Conservation (phyloP, 768 basidiomycete genomes). For the Coprinellus aureogranulatus region DNA sequence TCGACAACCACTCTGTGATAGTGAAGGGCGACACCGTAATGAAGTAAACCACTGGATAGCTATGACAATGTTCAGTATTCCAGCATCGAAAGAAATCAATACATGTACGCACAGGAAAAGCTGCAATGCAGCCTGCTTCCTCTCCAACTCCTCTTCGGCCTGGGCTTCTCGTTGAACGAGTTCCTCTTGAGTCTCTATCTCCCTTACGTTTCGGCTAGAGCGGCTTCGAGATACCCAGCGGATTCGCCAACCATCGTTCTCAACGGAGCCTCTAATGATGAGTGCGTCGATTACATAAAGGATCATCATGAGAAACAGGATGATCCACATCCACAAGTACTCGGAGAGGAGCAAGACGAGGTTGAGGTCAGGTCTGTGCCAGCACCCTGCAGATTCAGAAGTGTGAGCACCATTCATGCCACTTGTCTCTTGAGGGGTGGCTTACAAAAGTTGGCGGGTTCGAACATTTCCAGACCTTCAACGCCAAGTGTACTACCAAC, state of each 20-base stretch:
- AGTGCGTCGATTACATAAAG: not conserved
- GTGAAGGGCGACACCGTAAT: not conserved
- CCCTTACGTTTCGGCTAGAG: not conserved
- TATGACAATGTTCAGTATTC: not conserved
- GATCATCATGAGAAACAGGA: constrained; percentile 22
- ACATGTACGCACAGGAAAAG: constrained; percentile 1
- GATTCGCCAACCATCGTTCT: too few species aligned
- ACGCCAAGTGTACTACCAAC: not conserved
- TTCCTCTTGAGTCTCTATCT: not conserved
- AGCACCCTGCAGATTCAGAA: constrained; percentile 4
- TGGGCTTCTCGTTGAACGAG: too few species aligned
- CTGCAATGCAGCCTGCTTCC: not conserved
- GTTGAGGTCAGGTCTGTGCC: not conserved
- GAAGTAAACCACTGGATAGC: constrained; percentile 12
- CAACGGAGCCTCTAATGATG: constrained; percentile 2
- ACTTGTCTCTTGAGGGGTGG: not conserved
- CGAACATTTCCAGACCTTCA: not conserved
- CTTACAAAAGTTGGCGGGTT: constrained; percentile 7
- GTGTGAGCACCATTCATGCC: not conserved
- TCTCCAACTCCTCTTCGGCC: too few species aligned
- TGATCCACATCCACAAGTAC: constrained; percentile 46
- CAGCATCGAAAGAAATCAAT: not conserved
- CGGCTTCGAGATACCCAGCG: not conserved
- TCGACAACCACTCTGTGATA: constrained; percentile 7
- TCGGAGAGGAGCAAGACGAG: not conserved